phyloP scores from a whole-genome alignment of 2,329 filamentous ascomycete species.

The Penicillium griseofulvum region DNA sequence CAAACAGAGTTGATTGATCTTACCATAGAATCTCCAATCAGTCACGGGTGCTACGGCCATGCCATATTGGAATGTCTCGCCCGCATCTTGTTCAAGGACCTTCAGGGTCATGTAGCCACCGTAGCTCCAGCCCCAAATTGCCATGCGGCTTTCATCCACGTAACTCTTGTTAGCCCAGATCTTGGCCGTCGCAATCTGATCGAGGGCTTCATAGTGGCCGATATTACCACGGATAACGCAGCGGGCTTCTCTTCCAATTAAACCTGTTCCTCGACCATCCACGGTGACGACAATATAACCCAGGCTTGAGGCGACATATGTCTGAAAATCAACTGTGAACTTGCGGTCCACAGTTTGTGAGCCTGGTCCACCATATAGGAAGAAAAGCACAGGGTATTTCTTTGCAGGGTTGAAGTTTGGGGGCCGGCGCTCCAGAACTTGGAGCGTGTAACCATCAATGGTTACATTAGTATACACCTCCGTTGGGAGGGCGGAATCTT shows the following conservation, averaged over 20 bases:
- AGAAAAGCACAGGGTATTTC: conserved; percentile 91
- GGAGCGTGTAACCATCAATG: conserved; percentile 72
- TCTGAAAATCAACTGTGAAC: conserved; percentile 85
- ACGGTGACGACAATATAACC: conserved; percentile 95
- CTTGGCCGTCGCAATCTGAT: conserved; percentile 88
- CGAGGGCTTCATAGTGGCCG: conserved; percentile 77
- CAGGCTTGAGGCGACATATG: conserved; percentile 78
- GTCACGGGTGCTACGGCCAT: conserved; percentile 99
- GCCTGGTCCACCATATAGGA: conserved; percentile 91
- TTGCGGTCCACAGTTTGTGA: conserved; percentile 80
- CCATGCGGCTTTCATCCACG: conserved; percentile 76
- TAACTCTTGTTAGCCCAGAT: conserved; percentile 79
- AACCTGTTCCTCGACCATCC: conserved; percentile 90
- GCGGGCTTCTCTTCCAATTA: conserved; percentile 77
- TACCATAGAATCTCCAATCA: conserved; percentile 88
- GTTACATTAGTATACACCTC: conserved; percentile 79
- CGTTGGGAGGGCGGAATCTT: conserved; percentile 76
- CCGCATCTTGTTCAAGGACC: conserved; percentile 86
- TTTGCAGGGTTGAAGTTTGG: conserved; percentile 81
- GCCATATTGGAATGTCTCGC: conserved; percentile 87
- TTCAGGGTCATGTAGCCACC: conserved; percentile 95
- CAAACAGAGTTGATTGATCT: not conserved
- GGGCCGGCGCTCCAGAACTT: conserved; percentile 79
- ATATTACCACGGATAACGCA: conserved; percentile 80
- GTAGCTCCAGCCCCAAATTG: conserved; percentile 98